A percentile compares a stretch with the other conserved stretches of the same genome.
phyloP scores from a whole-genome alignment of 306 rosid genomes.

The Canavalia ensiformis region DNA sequence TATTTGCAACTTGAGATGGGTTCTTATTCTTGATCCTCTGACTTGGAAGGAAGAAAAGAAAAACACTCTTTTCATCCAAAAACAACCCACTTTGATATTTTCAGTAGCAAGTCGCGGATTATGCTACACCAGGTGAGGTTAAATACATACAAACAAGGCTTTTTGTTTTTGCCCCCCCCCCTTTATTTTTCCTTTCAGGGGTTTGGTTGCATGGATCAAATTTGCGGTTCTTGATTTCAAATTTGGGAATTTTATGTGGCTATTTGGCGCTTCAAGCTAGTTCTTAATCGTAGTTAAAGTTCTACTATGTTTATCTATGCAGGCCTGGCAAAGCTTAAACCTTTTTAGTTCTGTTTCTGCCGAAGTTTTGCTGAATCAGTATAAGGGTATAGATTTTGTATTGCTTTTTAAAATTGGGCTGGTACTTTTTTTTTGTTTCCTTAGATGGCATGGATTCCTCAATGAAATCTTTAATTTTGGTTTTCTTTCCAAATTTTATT shows the following conservation, averaged over 20 bases:
- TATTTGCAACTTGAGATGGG: slow-evolving; percentile 28
- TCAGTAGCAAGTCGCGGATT: slow-evolving; percentile 48
- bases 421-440: background rate
- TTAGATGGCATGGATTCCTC: slow-evolving; percentile 22
- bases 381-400: slow-evolving; percentile 25
- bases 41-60: slow-evolving; percentile 26
- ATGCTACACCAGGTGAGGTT: slow-evolving; percentile 29
- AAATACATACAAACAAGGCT: slow-evolving; percentile 10
- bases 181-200: background rate
- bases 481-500: slow-evolving; percentile 48
- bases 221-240: slow-evolving; percentile 40
- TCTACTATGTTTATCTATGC: slow-evolving; percentile 19
- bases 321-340: slow-evolving; percentile 28
- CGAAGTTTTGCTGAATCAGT: slow-evolving; percentile 21
- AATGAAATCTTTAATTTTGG: slow-evolving; percentile 39
- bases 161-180: background rate
- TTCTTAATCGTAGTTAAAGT: slow-evolving; percentile 41
- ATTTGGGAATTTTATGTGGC: slow-evolving; percentile 32
- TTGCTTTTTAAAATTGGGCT: slow-evolving; percentile 40
- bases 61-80: slow-evolving; percentile 5
- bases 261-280: slow-evolving; percentile 32
- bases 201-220: slow-evolving; percentile 39
- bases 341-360: slow-evolving; percentile 27
- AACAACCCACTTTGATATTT: slow-evolving; percentile 49
- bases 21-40: slow-evolving; percentile 42